Percentiles rank a stretch among this genome's conserved stretches.
Conservation (phyloP, 1,139 yeast genomes). For the Nakaseomyces bracarensis region DNA sequence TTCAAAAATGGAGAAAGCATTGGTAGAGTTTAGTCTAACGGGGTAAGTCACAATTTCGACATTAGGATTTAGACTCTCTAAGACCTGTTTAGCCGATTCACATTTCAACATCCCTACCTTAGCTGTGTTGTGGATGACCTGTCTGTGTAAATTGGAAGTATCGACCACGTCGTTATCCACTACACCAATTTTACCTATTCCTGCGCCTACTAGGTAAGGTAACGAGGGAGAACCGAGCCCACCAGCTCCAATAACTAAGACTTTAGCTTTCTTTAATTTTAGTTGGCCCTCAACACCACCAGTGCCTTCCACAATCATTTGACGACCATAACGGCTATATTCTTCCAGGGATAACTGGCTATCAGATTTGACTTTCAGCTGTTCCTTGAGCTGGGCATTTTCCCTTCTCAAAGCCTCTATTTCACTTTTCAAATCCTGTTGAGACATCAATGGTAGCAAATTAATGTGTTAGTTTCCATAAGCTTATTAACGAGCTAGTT, state of each 20-base stretch:
- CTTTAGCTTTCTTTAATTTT: constrained; percentile 45
- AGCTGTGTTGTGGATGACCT: constrained; percentile 64
- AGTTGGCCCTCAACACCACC: constrained; percentile 44
- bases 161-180: constrained; percentile 85
- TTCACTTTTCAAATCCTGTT: constrained; percentile 15
- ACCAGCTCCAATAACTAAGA: constrained; percentile 89
- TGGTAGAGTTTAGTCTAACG: constrained; percentile 43
- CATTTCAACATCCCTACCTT: constrained; percentile 66
- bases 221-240: constrained; percentile 94
- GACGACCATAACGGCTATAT: constrained; percentile 81
- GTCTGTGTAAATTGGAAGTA: constrained; percentile 78
- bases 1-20: constrained; percentile 57
- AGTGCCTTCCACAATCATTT: constrained; percentile 72
- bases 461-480: too few relatives aligned
- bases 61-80: constrained; percentile 55
- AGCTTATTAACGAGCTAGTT: too few relatives aligned
- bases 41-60: constrained; percentile 49
- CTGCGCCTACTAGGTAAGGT: constrained; percentile 78
- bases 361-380: constrained; percentile 11
- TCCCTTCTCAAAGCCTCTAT: constrained; percentile 22
- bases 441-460: constrained; percentile 1
- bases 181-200: constrained; percentile 78
- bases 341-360: constrained; percentile 42
- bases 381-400: constrained; percentile 20
- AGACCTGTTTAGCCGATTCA: constrained; percentile 58